These are phyloP conservation scores for Ambrosia trifida DNA, from an alignment of 129 eudicot genomes.

Conservation along the genomic window DNA sequence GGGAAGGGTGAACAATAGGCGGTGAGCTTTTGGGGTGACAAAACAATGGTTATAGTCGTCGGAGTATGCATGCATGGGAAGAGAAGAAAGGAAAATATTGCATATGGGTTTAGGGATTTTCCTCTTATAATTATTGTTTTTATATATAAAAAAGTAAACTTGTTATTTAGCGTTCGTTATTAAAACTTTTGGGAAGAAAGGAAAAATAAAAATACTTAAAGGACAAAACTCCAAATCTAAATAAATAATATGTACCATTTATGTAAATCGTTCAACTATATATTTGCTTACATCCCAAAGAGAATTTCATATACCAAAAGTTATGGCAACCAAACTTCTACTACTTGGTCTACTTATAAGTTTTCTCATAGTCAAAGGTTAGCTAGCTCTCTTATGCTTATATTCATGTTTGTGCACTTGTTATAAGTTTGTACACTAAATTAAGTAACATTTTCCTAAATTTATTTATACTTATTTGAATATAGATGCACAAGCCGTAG, in stretches of 20 bases:
- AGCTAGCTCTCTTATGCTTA: not conserved
- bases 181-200: no score
- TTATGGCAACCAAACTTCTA: conserved; percentile 23
- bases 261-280: conserved; percentile 10
- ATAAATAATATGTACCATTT: not conserved
- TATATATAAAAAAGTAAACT: no score
- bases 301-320: conserved; percentile 10
- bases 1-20: no score
- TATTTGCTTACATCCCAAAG: conserved; percentile 14
- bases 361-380: conserved; percentile 29
- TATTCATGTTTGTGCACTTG: no score
- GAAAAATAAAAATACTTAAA: not conserved
- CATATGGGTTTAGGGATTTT: no score
- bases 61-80: no score
- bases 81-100: no score
- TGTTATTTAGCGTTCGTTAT: no score
- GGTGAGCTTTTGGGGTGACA: no score
- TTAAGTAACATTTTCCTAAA: not conserved
- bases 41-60: no score
- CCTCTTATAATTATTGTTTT: no score
- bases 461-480: not conserved
- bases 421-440: not conserved
- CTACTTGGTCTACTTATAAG: conserved; percentile 16
- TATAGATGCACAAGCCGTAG: conserved; percentile 36
- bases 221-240: not conserved